Evolutionary conservation across 2,329 filamentous ascomycete species (phyloP), one percentile per base, ranked within the genome.

Genomic region (Lachnellula subtilissima): DNA sequence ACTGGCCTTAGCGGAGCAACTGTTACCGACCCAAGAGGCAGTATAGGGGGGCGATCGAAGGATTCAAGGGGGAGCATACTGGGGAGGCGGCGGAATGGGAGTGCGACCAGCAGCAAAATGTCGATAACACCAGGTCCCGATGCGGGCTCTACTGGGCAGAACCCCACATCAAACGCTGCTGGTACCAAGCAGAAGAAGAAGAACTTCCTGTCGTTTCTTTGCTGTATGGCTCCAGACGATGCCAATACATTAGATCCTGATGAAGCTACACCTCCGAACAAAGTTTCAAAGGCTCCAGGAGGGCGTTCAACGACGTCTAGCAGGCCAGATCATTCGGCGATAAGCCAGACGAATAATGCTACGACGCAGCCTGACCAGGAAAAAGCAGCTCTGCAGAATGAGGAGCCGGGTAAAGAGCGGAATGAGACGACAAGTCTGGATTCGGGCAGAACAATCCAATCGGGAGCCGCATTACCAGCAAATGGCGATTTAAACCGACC

Each of bases 51-150:
- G 57, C 78, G 79, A 63, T 88, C 86, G 49, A 87, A 83, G 71
- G 83, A 82, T 64, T 86, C 83, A 58, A 84, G 80, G 73, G 75
- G 78, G 63, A 88, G 85, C 72, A 83, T 86, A 65, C 73, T 83
- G 54, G 84, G 79, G 60, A 77, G 80, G 62, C 79, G 81, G 66
- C 78, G 83, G 67, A 87, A 87, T 73, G 83, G 83, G 65, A 89
- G 85, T 73, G 79, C 82, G 59, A 83, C 82, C 64, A 89, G 84
- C 74, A 84, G 68, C 60, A 83, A 73, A 77, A 79, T 68, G 82
- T 80, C 60, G 78, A 77, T 66, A 75, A 75, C 65, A 78, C 76
- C 64, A 60, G 64, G 72, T 59, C 69, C 69, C 59, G 66, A 70
- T 55, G 72, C 72, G 54, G 73, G 71, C 61, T 70, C 69, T 55